Conservation (phyloP, 1,284 basidiomycete genomes). For the Fomitopsis palustris region DNA sequence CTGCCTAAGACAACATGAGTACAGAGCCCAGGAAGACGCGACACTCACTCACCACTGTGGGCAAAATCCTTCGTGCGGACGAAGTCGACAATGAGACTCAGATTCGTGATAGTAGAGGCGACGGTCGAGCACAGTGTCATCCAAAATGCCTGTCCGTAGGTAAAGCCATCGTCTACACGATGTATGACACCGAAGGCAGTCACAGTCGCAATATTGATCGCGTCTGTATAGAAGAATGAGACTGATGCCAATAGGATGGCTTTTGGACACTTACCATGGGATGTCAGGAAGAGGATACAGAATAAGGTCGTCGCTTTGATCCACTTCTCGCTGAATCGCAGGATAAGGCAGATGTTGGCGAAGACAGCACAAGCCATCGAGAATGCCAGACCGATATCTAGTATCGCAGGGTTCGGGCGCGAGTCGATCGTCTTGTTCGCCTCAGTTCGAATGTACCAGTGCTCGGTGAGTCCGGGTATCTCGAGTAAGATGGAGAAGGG, state of each 20-base stretch:
- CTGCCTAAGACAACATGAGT: constrained; percentile 45
- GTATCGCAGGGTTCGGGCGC: constrained; percentile 50
- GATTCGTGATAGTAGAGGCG: constrained; percentile 64
- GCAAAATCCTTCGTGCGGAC: constrained; percentile 61
- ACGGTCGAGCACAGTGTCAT: constrained; percentile 76
- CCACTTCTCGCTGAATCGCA: constrained; percentile 68
- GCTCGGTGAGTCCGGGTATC: constrained; percentile 71
- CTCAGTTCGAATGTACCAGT: constrained; percentile 65
- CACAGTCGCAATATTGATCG: constrained; percentile 66
- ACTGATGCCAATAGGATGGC: background rate
- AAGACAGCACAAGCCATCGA: constrained; percentile 68
- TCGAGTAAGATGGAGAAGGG: constrained; percentile 80
- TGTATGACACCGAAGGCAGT: constrained; percentile 65
- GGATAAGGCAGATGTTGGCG: constrained; percentile 68
- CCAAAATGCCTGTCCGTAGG: constrained; percentile 77
- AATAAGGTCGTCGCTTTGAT: constrained; percentile 62
- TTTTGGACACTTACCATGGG: constrained; percentile 52
- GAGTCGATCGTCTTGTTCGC: constrained; percentile 43
- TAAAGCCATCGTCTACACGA: constrained; percentile 65
- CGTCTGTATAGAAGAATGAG: constrained; percentile 35
- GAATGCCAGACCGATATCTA: constrained; percentile 62
- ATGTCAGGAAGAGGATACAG: constrained; percentile 58
- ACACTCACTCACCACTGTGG: constrained; percentile 50
- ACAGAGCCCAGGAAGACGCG: background rate
- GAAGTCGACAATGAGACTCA: constrained; percentile 66